Conservation (phyloP, 225 moss, liverwort and hornwort genomes). For the Ulota crispa region DNA sequence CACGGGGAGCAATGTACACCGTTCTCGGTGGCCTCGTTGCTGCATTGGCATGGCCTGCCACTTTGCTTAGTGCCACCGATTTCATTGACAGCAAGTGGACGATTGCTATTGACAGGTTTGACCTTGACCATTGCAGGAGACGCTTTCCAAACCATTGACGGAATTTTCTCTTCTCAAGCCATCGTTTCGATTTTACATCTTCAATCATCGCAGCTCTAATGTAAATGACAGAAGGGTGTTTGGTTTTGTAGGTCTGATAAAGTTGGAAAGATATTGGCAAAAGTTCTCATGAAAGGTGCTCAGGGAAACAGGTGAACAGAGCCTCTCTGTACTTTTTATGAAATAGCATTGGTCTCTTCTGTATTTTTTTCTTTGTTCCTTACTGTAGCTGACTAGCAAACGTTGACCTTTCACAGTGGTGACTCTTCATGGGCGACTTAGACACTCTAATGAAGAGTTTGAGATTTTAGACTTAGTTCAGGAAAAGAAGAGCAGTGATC, state of each 20-base stretch:
- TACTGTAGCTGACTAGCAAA: not conserved
- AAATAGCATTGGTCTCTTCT: not conserved
- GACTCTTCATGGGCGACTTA: not conserved
- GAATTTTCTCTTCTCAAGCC: not conserved
- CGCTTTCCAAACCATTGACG: slow-evolving; percentile 10
- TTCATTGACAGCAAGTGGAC: slow-evolving; percentile 98
- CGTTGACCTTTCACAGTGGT: not conserved
- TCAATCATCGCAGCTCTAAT: slow-evolving; percentile 2
- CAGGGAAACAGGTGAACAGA: slow-evolving; percentile 81
- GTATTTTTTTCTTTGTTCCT: not conserved
- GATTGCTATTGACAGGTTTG: slow-evolving; percentile 87
- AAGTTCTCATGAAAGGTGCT: slow-evolving; percentile 73
- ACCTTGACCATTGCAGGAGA: slow-evolving; percentile 3
- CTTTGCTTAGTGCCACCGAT: slow-evolving; percentile 89
- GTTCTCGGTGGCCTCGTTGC: slow-evolving; percentile 80
- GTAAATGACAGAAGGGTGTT: slow-evolving; percentile 9
- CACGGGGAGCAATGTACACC: slow-evolving; percentile 94
- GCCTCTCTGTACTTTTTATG: slow-evolving; percentile 1
- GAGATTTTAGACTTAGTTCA: not conserved
- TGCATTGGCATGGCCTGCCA: slow-evolving; percentile 95
- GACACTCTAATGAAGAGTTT: not conserved
- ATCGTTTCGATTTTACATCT: slow-evolving; percentile 13
- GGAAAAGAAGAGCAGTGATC: not conserved
- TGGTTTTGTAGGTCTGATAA: slow-evolving; percentile 80
- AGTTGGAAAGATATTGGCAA: slow-evolving; percentile 86